Evolutionary conservation across 345 rosid genomes (phyloP), one percentile per base, ranked within the genome.

Genomic region (Schrenkiella parvula): DNA sequence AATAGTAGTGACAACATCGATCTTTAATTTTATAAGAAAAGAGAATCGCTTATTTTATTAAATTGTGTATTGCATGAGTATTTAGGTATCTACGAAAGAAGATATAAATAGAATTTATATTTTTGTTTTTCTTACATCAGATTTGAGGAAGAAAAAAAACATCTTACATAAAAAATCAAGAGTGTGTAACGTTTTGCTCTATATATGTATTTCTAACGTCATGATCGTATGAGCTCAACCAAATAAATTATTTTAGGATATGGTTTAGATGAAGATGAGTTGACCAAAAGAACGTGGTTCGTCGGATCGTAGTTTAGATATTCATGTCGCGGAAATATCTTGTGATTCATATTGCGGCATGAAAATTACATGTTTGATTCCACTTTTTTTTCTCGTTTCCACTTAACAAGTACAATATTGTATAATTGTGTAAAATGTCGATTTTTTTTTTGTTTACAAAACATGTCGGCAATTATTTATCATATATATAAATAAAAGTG

Each of bases 341-440:
- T 68, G 55, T 74, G 73, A 74, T 74, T 62, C 63, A 74, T 68
- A 74, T 66, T 50, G 54, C 44, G 41, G 66, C 72, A 73, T 66
- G 72, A 73, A 55, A 47, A 56, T 56, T 73, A 74, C 67, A 56
- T 66, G 66, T 66, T 73, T 44, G 15, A 23, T n/a, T n/a, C n/a
- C n/a, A n/a, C n/a, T n/a, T n/a, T n/a, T n/a, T n/a, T n/a, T n/a
- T n/a, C n/a, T n/a, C n/a, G 29, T 23, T 64, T 66, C 35, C 42
- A 13, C 41, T 57, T 56, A 35, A 37, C 42, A 73, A 2, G 43
- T 73, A 13, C 22, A 4, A 1, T 72, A 53, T 53, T 50, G 32
- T 53, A 32, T 41, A 21, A n/a, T 15, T 37, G 8, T 32, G 44
- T 22, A 21, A 23, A 17, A 23, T n/a, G 9, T 32, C 12, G 34